A percentile compares a stretch with the other conserved stretches of the same genome.
These are phyloP conservation scores for Fusarium cicatricum DNA, from an alignment of 2,329 filamentous ascomycete species.

Conservation along the genomic window DNA sequence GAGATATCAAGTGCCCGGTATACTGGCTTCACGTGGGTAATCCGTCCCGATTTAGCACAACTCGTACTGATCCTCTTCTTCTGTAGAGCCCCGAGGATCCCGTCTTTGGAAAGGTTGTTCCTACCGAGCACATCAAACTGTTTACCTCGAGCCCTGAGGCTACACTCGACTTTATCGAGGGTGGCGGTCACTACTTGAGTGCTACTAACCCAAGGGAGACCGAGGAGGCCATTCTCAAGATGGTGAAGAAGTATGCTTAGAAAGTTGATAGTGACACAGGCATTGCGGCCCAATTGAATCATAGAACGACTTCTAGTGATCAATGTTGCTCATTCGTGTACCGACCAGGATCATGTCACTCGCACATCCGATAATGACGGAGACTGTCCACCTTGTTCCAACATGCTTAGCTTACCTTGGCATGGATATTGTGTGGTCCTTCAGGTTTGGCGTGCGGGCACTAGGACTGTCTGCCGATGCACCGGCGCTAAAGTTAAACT, in stretches of 20 bases:
- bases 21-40: slow-evolving; percentile 59
- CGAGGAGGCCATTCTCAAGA: slow-evolving; percentile 54
- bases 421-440: neutral
- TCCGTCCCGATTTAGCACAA: neutral
- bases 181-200: slow-evolving; percentile 59
- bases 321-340: no score
- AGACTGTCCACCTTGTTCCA: neutral
- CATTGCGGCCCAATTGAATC: no score
- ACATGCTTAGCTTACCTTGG: no score
- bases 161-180: slow-evolving; percentile 53
- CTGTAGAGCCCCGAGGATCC: slow-evolving; percentile 55
- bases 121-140: slow-evolving; percentile 59
- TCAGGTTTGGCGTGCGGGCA: neutral
- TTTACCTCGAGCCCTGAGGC: slow-evolving; percentile 57
- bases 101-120: slow-evolving; percentile 51
- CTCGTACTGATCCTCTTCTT: slow-evolving; percentile 5
- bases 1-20: slow-evolving; percentile 59
- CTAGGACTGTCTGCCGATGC: neutral
- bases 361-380: no score
- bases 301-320: no score
- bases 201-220: slow-evolving; percentile 58
- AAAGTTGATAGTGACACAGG: no score
- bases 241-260: slow-evolving; percentile 52
- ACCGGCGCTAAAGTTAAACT: neutral
- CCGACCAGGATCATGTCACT: no score